Conservation (phyloP, 2,329 filamentous ascomycete species). For the Trichoderma polysporum region DNA sequence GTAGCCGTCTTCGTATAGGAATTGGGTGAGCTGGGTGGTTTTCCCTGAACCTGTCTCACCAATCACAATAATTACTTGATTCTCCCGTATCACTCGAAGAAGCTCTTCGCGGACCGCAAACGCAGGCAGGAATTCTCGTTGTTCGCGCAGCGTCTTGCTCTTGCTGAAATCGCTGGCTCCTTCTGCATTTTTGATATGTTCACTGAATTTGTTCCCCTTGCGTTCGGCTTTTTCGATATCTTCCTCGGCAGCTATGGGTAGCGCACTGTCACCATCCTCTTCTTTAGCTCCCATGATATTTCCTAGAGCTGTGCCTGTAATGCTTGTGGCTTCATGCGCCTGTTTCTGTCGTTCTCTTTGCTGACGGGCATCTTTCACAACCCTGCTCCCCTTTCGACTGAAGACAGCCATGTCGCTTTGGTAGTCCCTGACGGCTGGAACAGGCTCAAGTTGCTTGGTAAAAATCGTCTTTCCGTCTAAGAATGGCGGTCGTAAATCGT, state of each 20-base stretch:
- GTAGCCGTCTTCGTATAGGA: slow-evolving; percentile 93
- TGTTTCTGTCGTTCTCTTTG: slow-evolving; percentile 92
- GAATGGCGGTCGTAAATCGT: slow-evolving; percentile 92
- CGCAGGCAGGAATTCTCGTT: slow-evolving; percentile 88
- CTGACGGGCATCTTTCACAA: slow-evolving; percentile 87
- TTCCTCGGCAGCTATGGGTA: slow-evolving; percentile 71
- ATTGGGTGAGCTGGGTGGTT: slow-evolving; percentile 95
- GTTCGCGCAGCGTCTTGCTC: slow-evolving; percentile 85
- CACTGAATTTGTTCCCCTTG: slow-evolving; percentile 72
- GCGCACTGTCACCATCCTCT: slow-evolving; percentile 85
- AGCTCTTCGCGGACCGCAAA: slow-evolving; percentile 96
- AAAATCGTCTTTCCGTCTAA: slow-evolving; percentile 93
- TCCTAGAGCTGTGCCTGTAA: slow-evolving; percentile 86
- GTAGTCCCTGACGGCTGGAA: slow-evolving; percentile 86
- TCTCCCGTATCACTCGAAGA: slow-evolving; percentile 87
- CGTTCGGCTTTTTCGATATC: slow-evolving; percentile 54
- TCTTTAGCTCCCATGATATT: slow-evolving; percentile 97
- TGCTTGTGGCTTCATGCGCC: slow-evolving; percentile 89
- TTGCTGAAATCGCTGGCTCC: slow-evolving; percentile 89
- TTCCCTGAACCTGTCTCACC: slow-evolving; percentile 97
- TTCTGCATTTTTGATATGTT: slow-evolving; percentile 83
- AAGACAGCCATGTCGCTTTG: slow-evolving; percentile 99
- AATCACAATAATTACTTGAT: slow-evolving; percentile 95
- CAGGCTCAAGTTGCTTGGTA: slow-evolving; percentile 93
- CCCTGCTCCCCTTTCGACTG: slow-evolving; percentile 88